These are phyloP conservation scores for Nigrograna mackinnonii DNA, from an alignment of 2,329 filamentous ascomycete genomes.

Conservation along the genomic window DNA sequence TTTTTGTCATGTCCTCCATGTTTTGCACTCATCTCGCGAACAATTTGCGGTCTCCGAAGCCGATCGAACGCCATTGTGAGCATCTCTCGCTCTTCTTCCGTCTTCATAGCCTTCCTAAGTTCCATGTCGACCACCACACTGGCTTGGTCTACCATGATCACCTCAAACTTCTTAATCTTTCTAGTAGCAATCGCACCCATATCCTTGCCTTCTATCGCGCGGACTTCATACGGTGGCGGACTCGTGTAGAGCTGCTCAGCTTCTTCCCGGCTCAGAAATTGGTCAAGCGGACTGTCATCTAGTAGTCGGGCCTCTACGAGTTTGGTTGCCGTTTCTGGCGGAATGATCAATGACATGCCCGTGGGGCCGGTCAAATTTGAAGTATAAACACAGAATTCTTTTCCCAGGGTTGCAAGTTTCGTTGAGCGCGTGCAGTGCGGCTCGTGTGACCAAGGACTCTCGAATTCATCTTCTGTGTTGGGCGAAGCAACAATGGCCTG, in stretches of 20 bases:
- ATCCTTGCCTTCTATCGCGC: slow-evolving; percentile 19
- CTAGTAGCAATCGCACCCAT: slow-evolving; percentile 23
- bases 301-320: slow-evolving; percentile 8
- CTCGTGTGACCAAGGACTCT: slow-evolving; percentile 20
- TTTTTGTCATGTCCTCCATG: slow-evolving; percentile 3
- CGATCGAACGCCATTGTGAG: slow-evolving; percentile 15
- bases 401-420: slow-evolving; percentile 6
- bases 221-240: slow-evolving; percentile 15
- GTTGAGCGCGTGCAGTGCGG: slow-evolving; percentile 15
- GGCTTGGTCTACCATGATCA: slow-evolving; percentile 28
- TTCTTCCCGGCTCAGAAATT: slow-evolving; percentile 11
- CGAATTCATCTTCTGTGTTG: no score
- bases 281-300: slow-evolving; percentile 15
- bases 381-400: slow-evolving; percentile 25
- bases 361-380: slow-evolving; percentile 14
- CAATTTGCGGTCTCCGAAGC: slow-evolving; percentile 9
- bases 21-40: slow-evolving; percentile 17
- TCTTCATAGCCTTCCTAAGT: slow-evolving; percentile 5
- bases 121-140: slow-evolving; percentile 16
- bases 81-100: slow-evolving; percentile 4
- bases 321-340: slow-evolving; percentile 7
- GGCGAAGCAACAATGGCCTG: no score
- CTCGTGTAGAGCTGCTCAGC: slow-evolving; percentile 7
- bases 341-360: slow-evolving; percentile 17
- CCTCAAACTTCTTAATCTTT: slow-evolving; percentile 19